Evolutionary conservation across 306 rosid species (phyloP).

Genomic region (Psophocarpus tetragonolobus): DNA sequence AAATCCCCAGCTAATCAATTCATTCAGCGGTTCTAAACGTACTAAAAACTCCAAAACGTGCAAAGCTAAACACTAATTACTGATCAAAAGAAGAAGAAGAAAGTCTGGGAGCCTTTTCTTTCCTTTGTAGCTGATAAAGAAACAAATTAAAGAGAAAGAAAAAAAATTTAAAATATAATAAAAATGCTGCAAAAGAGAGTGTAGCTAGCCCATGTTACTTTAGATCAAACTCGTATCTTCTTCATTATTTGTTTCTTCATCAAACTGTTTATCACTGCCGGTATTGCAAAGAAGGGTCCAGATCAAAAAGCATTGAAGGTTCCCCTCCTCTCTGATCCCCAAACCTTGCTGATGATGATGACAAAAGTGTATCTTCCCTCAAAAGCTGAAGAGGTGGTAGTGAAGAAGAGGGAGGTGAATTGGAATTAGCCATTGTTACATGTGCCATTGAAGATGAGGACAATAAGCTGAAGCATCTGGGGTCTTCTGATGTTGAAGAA

Average conservation of each 20-base stretch:
- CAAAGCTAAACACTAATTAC: constrained; percentile 38
- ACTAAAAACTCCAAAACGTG: constrained; percentile 25
- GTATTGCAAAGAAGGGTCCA: constrained; percentile 63
- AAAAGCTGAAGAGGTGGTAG: constrained; percentile 36
- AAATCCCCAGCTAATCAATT: constrained; percentile 40
- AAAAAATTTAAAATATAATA: constrained; percentile 16
- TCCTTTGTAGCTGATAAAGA: constrained; percentile 29
- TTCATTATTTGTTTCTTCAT: constrained; percentile 37
- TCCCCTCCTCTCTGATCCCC: constrained; percentile 51
- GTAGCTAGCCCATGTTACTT: constrained; percentile 32
- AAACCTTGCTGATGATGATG: constrained; percentile 49
- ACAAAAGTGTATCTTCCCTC: constrained; percentile 41
- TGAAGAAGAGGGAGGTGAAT: constrained; percentile 36
- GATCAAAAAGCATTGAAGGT: constrained; percentile 54
- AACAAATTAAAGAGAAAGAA: neutral
- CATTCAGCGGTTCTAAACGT: constrained; percentile 34
- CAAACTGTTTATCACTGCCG: constrained; percentile 32
- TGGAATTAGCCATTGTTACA: constrained; percentile 29
- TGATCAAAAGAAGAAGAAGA: constrained; percentile 7
- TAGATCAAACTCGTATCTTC: constrained; percentile 21
- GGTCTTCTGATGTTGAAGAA: constrained; percentile 47
- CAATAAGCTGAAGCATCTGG: constrained; percentile 35
- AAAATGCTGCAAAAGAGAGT: constrained; percentile 37
- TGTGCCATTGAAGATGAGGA: constrained; percentile 28
- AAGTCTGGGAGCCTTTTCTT: constrained; percentile 34